phyloP scores from a whole-genome alignment of 768 basidiomycete species.

The Boletus edulis region DNA sequence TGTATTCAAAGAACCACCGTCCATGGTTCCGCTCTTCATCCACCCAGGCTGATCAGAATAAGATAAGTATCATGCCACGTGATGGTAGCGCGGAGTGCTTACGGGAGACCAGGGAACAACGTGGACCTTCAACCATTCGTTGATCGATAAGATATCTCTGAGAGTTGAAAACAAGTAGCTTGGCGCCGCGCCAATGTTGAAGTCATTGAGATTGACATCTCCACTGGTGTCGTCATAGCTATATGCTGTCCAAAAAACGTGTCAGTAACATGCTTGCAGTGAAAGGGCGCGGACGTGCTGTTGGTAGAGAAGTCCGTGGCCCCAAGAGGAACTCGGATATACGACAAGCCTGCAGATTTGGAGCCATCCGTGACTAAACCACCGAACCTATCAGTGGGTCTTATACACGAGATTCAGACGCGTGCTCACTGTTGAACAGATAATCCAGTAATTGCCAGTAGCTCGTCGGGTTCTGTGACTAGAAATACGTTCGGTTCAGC shows the following conservation, averaged over 20 bases:
- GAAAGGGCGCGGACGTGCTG: constrained; percentile 34
- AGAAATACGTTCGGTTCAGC: constrained; percentile 1
- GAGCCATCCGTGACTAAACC: constrained; percentile 52
- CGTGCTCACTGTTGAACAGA: constrained; percentile 46
- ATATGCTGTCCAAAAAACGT: constrained; percentile 42
- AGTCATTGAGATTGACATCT: constrained; percentile 56
- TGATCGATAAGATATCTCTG: constrained; percentile 60
- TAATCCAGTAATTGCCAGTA: constrained; percentile 59
- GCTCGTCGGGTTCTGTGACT: constrained; percentile 51
- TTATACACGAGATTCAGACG: not conserved
- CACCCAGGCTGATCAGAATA: constrained; percentile 56
- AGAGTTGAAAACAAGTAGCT: constrained; percentile 62
- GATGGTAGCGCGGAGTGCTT: constrained; percentile 17
- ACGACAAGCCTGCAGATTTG: constrained; percentile 64
- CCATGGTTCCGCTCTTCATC: constrained; percentile 75
- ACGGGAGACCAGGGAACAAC: constrained; percentile 77
- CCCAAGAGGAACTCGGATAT: constrained; percentile 67
- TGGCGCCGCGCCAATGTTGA: constrained; percentile 58
- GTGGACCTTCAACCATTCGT: constrained; percentile 51
- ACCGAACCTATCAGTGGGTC: not conserved
- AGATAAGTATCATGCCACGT: not conserved
- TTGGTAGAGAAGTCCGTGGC: constrained; percentile 69
- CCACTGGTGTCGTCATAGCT: constrained; percentile 62
- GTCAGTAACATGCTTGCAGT: constrained; percentile 1
- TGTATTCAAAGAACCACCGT: constrained; percentile 58